Base-by-base conservation (phyloP, 2,329 filamentous ascomycete species). In the Pseudogymnoascus verrucosus region DNA sequence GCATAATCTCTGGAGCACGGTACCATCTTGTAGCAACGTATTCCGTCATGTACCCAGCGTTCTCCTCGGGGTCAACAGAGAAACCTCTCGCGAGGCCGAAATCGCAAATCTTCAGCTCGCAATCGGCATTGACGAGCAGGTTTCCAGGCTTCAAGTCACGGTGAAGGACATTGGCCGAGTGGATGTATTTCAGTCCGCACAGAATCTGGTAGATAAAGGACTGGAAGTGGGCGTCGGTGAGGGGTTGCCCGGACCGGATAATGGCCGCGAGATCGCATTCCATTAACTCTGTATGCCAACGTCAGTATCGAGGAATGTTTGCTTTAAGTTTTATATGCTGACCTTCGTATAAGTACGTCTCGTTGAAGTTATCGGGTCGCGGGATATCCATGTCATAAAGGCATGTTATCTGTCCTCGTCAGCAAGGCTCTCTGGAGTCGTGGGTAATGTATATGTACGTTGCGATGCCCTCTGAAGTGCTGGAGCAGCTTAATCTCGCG, bases 121-220 rank as follows among this genome's bases (percentile, higher is more conserved):
- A 99, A 78, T 99, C 95, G 78, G 95, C 95, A 74, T 99, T 99
- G 75, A 99, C 95, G 47, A 99, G 86, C 73, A 99, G 78, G 76
- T 99, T 99, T 64, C 95, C 95, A 37, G 95, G 95, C 80, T 99
- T 99, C 74, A 99, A 78, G 76, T 99, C 95, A 75, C 95, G 89
- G 76, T 99, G 95, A 69, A 99, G 83, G 62, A 99, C 95, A 73
- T 98, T 98, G 70, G 95, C 95, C 21, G 93, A 98, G 81, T 99
- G 95, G 69, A 99, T 98, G 78, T 98, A 99, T 82, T 99, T 99
- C 71, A 99, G 83, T 68, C 95, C 95, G 76, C 95, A 98, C 5
- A 99, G 89, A 70, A 99, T 99, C 83, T 99, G 95, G 82, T 99
- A 99, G 79, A 99, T 97, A 80, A 99, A 99, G 62, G 95, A 98